Percentiles rank a stretch among this genome's conserved stretches.
Evolutionary conservation across 345 rosid species (phyloP).

Genomic region (Carallia brachiata): DNA sequence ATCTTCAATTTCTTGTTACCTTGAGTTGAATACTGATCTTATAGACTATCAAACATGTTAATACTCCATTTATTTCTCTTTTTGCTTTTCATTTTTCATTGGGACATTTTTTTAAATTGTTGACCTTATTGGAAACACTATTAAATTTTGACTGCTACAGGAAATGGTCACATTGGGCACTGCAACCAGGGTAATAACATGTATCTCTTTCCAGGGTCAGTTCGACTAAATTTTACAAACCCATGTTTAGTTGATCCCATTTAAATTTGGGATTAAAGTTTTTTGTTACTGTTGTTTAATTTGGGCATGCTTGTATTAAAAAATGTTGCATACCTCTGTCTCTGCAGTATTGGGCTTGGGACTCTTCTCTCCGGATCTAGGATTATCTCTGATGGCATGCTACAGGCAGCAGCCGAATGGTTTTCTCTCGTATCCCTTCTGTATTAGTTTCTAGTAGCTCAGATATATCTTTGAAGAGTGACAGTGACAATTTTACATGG

Average conservation of each 20-base stretch:
- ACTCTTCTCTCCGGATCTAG: conserved; percentile 92
- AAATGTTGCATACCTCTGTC: background rate
- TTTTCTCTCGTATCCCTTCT: conserved; percentile 27
- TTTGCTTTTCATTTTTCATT: conserved; percentile 9
- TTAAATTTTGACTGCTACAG: conserved; percentile 37
- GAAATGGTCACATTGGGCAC: conserved; percentile 76
- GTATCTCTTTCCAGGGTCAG: conserved; percentile 98
- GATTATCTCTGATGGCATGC: conserved; percentile 89
- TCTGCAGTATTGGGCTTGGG: conserved; percentile 89
- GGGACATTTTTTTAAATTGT: background rate
- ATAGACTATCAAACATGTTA: background rate
- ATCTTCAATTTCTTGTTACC: conserved; percentile 5
- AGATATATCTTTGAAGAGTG: background rate
- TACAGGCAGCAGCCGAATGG: conserved; percentile 99
- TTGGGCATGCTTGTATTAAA: too few species aligned
- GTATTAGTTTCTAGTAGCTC: background rate
- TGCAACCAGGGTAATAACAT: conserved; percentile 98
- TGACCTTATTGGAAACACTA: conserved; percentile 16
- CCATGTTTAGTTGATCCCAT: too few species aligned
- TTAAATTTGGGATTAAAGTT: too few species aligned
- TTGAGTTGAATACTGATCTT: background rate
- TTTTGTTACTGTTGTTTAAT: too few species aligned
- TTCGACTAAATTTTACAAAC: conserved; percentile 6
- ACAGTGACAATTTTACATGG: background rate
- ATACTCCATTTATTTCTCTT: background rate